Percentiles rank a stretch among this genome's conserved stretches.
phyloP scores from a whole-genome alignment of 1,139 yeast species.

The Debaryomyces fabryi region DNA sequence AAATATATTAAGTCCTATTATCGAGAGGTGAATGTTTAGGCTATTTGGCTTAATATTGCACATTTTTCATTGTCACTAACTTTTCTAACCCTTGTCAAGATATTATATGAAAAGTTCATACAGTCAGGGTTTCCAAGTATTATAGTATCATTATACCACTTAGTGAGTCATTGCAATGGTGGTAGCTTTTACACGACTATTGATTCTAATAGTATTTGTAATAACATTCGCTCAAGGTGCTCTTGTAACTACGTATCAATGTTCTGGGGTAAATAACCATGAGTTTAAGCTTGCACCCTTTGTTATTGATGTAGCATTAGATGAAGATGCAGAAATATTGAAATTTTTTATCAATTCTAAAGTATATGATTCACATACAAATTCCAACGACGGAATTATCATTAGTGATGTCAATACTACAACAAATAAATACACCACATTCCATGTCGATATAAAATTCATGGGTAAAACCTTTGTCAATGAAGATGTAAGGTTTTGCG shows the following conservation, averaged over 20 bases:
- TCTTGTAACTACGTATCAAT: constrained; percentile 22
- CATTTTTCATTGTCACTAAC: background rate
- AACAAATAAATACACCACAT: constrained; percentile 51
- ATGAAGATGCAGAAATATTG: constrained; percentile 33
- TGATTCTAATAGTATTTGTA: constrained; percentile 2
- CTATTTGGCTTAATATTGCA: background rate
- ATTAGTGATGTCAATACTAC: constrained; percentile 46
- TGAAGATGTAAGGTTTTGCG: constrained; percentile 50
- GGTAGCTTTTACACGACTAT: background rate
- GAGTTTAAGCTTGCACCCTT: constrained; percentile 29
- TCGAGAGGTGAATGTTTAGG: background rate
- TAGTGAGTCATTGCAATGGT: background rate
- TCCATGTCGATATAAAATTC: constrained; percentile 48
- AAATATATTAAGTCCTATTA: background rate
- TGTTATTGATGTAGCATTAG: constrained; percentile 45
- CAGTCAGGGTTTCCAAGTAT: background rate
- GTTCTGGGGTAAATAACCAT: constrained; percentile 12
- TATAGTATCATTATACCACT: background rate
- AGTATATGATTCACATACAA: constrained; percentile 23
- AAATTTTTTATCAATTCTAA: constrained; percentile 44
- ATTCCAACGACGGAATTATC: constrained; percentile 20
- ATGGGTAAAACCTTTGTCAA: constrained; percentile 45
- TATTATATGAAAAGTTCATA: background rate
- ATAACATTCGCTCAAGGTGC: constrained; percentile 19
- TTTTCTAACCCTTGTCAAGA: background rate